These are phyloP conservation scores for Hibiscus trionum DNA, from an alignment of 345 rosid species.

Conservation along the genomic window DNA sequence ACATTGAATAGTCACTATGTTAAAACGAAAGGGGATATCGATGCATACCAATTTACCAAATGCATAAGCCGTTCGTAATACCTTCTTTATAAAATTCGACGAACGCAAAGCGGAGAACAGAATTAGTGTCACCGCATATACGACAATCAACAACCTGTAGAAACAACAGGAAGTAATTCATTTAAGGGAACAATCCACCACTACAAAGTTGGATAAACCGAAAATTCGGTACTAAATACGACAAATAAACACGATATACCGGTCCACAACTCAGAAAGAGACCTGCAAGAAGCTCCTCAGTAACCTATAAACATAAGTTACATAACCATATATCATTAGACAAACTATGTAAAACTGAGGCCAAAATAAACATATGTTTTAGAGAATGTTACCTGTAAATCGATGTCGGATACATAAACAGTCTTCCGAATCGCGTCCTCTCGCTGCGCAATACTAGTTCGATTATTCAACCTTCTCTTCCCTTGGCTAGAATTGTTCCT, in stretches of 20 bases:
- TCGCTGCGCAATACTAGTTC: constrained; percentile 84
- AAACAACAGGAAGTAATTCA: constrained; percentile 6
- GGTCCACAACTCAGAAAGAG: constrained; percentile 75
- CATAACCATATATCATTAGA: background rate
- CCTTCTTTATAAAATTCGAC: constrained; percentile 81
- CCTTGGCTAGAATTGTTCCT: constrained; percentile 60
- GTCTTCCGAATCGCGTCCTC: constrained; percentile 83
- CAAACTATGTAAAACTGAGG: constrained; percentile 9
- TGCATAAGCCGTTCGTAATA: constrained; percentile 6
- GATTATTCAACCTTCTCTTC: constrained; percentile 65
- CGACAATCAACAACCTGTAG: constrained; percentile 88
- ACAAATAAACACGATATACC: constrained; percentile 30
- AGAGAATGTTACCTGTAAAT: constrained; percentile 45
- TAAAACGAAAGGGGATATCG: background rate
- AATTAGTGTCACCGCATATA: constrained; percentile 88
- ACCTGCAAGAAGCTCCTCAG: constrained; percentile 92
- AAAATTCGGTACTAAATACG: background rate
- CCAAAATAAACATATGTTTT: background rate
- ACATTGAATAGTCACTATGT: constrained; percentile 19
- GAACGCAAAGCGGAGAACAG: constrained; percentile 92
- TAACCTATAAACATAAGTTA: constrained; percentile 36
- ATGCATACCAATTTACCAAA: constrained; percentile 13
- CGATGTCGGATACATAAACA: constrained; percentile 77
- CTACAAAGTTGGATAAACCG: background rate
- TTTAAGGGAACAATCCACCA: constrained; percentile 5